Percentiles rank a stretch among this genome's conserved stretches.
Evolutionary conservation across 1,284 basidiomycete species (phyloP).

Genomic region (Binderoboletus segoi): DNA sequence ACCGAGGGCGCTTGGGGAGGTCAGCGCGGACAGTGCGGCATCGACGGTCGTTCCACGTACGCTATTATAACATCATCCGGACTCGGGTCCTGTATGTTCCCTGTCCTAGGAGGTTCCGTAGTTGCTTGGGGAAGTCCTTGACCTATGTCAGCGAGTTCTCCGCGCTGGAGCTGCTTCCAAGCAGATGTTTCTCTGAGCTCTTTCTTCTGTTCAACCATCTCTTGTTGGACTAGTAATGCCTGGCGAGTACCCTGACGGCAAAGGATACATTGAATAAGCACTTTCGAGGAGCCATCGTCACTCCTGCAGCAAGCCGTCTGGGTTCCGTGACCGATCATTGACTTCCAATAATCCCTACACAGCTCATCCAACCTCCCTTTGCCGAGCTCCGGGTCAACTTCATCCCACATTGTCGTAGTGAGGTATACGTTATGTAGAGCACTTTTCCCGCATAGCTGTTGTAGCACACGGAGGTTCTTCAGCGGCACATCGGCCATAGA

Average conservation of each 20-base stretch:
- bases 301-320: neutral
- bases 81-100: neutral
- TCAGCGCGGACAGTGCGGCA: neutral
- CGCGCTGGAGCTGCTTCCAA: neutral
- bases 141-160: neutral
- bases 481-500: neutral
- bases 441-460: neutral
- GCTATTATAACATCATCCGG: neutral
- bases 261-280: neutral
- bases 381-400: constrained; percentile 1
- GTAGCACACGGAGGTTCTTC: neutral
- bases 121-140: neutral
- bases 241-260: neutral
- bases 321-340: neutral
- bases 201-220: neutral
- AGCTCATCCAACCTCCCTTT: constrained; percentile 4
- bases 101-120: neutral
- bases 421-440: neutral
- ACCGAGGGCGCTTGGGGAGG: neutral
- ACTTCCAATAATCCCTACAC: neutral
- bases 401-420: constrained; percentile 3
- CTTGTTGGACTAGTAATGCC: neutral
- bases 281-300: neutral
- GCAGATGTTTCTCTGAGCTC: neutral
- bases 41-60: neutral